Evolutionary conservation across 371 early-diverging fungal genomes (phyloP).

Genomic region (Blakeslea trispora): DNA sequence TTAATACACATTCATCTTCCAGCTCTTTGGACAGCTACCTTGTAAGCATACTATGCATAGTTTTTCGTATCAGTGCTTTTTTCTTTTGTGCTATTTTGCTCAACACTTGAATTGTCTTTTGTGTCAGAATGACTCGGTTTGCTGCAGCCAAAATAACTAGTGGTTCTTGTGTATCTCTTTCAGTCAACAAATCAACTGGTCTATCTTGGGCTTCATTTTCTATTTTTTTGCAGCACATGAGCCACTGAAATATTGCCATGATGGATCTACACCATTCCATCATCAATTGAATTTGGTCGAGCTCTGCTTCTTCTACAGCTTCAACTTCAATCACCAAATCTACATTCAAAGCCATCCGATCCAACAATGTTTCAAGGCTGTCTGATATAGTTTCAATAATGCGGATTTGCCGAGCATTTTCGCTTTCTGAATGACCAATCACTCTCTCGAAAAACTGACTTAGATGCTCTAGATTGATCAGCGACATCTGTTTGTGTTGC

Average conservation of each 20-base stretch:
- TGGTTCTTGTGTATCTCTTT: constrained; percentile 4
- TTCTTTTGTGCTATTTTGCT: constrained; percentile 27
- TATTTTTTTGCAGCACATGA: constrained; percentile 20
- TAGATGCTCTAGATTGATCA: constrained; percentile 21
- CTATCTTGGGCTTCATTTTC: constrained; percentile 13
- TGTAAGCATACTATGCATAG: constrained; percentile 16
- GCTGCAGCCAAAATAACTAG: constrained; percentile 5
- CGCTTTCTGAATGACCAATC: neutral
- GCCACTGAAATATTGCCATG: constrained; percentile 38
- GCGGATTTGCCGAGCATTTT: constrained; percentile 7
- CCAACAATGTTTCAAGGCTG: constrained; percentile 43
- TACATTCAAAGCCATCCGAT: constrained; percentile 41
- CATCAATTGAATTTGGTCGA: constrained; percentile 20
- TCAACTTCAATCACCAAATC: constrained; percentile 17
- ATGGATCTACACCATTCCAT: constrained; percentile 45
- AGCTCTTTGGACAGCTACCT: constrained; percentile 1
- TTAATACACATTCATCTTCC: neutral
- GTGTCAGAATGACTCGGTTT: constrained; percentile 28
- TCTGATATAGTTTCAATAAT: constrained; percentile 35
- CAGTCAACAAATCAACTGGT: constrained; percentile 4
- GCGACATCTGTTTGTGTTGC: neutral
- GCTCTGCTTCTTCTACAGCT: constrained; percentile 18
- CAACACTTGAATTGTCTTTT: constrained; percentile 40
- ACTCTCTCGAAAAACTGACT: constrained; percentile 18
- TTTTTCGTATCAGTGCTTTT: constrained; percentile 8